Evolutionary conservation across 176 grass and related monocot genomes (phyloP).

Genomic region (Eragrostis curvula): DNA sequence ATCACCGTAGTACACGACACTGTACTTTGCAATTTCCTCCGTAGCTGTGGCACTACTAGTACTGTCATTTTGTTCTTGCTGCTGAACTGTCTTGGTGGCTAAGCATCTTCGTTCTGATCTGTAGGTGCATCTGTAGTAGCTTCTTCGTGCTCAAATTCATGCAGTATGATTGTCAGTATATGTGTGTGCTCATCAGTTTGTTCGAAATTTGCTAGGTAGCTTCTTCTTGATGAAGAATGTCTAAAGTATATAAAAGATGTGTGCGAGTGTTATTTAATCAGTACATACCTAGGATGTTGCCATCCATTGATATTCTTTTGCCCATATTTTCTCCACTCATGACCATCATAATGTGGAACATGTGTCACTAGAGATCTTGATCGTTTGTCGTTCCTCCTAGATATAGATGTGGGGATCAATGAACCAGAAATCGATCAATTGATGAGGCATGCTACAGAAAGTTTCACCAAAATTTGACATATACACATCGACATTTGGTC

Average conservation of each 20-base stretch:
- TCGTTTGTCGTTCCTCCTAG: slow-evolving; percentile 34
- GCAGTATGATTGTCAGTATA: too few relatives aligned
- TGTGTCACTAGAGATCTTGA: slow-evolving; percentile 33
- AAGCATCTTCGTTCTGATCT: slow-evolving; percentile 49
- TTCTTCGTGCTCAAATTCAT: slow-evolving; percentile 25
- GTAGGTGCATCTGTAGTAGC: slow-evolving; percentile 57
- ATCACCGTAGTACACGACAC: slow-evolving; percentile 33
- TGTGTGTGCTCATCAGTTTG: too few relatives aligned
- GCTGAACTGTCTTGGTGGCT: slow-evolving; percentile 61
- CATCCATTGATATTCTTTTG: slow-evolving; percentile 53
- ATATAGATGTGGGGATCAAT: too few relatives aligned
- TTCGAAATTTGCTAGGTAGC: too few relatives aligned
- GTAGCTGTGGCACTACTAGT: not conserved
- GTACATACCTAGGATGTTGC: slow-evolving; percentile 41
- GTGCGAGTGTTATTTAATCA: too few relatives aligned
- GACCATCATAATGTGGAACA: slow-evolving; percentile 49
- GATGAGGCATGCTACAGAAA: not conserved
- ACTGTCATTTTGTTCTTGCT: not conserved
- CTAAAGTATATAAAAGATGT: too few relatives aligned
- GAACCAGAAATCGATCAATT: not conserved
- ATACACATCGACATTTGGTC: too few relatives aligned
- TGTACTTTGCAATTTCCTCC: slow-evolving; percentile 16
- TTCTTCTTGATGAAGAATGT: too few relatives aligned
- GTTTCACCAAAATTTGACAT: too few relatives aligned
- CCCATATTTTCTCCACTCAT: slow-evolving; percentile 64